Base-by-base conservation (phyloP, 805 yeast genomes). In the Komagataella pseudopastoris region DNA sequence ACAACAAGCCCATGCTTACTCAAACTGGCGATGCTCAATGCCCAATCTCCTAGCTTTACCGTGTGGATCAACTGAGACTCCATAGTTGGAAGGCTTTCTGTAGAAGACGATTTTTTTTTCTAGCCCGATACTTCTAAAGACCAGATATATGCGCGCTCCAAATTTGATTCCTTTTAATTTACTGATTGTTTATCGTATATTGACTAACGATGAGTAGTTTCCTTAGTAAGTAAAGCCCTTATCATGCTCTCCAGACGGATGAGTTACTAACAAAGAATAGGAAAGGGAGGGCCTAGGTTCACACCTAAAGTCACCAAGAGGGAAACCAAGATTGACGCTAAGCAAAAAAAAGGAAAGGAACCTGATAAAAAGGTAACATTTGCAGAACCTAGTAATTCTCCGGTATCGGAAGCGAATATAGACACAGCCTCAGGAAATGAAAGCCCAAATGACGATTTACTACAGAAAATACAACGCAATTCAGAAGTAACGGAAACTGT, bases 1-100 rank as follows among this genome's bases (percentile, higher is more conserved):
- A 75, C 67, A 2, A 71, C 70, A n/a, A 78, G 58, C 0, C 71
- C 69, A n/a, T 64, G 65, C 6, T 61, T 54, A 3, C 56, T 51
- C 7, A 71, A 55, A 1, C 63, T 60, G 1, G 59, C 62, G 16
- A 78, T 56, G 12, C 69, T 67, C 8, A 80, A 63, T 1, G 76
- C 74, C 87, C 87, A 81, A 51, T 73, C 74, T 23, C 70, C 73
- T 10, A 65, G 64, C 58, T 68, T 65, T 22, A 56, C 39, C 2
- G 39, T 30, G 14, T 30, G 39, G 14, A 30, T 30, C 5, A 30
- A 30, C 14, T 30, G 39, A 10, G 39, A 30, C 12, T 30, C 39
- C 39, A 30, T 30, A 10, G 12, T 4, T 30, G 14, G 10, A 4
- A 3, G 39, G 39, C 39, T 14, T 30, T 12, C n/a, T 8, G 14